Percentiles rank a stretch among this genome's conserved stretches.
These are phyloP conservation scores for Beta corolliflora DNA, from an alignment of 179 eudicot genomes.

Conservation along the genomic window DNA sequence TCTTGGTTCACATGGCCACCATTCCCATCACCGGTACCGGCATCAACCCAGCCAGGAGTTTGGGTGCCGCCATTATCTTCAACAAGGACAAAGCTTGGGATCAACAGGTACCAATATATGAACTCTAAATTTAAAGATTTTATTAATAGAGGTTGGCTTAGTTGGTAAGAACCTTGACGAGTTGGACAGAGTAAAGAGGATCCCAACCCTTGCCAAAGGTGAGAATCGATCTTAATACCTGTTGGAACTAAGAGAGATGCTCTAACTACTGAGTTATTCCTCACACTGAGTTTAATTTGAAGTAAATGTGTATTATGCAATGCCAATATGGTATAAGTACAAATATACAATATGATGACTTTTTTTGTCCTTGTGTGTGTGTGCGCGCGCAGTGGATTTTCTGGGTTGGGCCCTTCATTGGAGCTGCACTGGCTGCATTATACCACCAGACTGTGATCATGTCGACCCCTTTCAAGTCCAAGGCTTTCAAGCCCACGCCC, in stretches of 20 bases:
- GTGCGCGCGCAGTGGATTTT: conserved; percentile 39
- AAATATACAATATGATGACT: background rate
- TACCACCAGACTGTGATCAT: conserved; percentile 41
- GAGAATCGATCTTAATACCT: background rate
- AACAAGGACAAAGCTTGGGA: conserved; percentile 39
- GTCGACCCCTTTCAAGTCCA: conserved; percentile 39
- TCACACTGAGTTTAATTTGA: no score
- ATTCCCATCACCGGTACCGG: conserved; percentile 59
- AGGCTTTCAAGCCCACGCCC: background rate
- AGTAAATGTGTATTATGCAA: no score
- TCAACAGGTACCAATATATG: conserved; percentile 34
- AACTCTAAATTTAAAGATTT: no score
- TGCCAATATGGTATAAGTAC: background rate
- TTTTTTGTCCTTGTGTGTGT: background rate
- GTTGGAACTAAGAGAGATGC: no score
- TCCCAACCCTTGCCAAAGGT: no score
- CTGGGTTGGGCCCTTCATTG: conserved; percentile 53
- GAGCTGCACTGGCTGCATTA: conserved; percentile 46
- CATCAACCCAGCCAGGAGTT: conserved; percentile 59
- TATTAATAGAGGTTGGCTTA: no score
- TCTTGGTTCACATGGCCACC: conserved; percentile 61
- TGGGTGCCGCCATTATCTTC: conserved; percentile 51
- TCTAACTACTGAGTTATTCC: no score
- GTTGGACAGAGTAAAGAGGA: no score
- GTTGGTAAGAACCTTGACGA: no score